Base-by-base conservation (phyloP, 305 asterid species). In the Rubia tinctorum region DNA sequence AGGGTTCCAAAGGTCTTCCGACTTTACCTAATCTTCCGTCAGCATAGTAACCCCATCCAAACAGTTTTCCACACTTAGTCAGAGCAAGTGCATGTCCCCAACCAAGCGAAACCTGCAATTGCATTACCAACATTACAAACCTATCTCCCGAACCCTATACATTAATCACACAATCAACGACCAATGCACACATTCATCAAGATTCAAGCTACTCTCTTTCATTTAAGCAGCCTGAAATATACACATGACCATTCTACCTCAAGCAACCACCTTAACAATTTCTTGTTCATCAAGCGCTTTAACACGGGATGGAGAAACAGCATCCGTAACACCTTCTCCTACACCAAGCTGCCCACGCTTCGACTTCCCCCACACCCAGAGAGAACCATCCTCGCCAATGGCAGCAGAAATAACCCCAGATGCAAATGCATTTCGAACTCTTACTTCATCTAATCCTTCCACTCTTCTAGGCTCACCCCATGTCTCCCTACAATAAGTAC, bases 31-130 rank as follows among this genome's bases (percentile, higher is more conserved):
- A 81, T 83, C 99, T 86, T 49, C 99, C 96, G 86, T 95, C 99
- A 37, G 98, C 96, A 83, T 85, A 90, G 75, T 92, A 95, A 81
- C 98, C 99, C 99, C 99, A 95, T 63, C 99, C 96, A 69, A 90
- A 92, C 83, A 95, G 71, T 77, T 86, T 92, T 69, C 98, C 98
- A 69, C 78, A 81, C 76, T 79, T 83, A 73, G 96, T 84, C 75
- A 95, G 79, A 4, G 97, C 99, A 75, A 95, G 96, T 75, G 92
- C 92, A 77, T 95, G 99, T 7, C 99, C 99, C 99, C 98, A 95
- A 61, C 99, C 98, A 13, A 95, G 81, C 61, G 99, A 83, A 20
- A 92, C 92, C 98, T 95, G 91, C 80, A 74, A 79, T 37, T 1
- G 74, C 66, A 20, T 68, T 66, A 76, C 15, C 23, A 1, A 37